Percentiles rank a stretch among this genome's conserved stretches.
Conservation (phyloP, 2,329 filamentous ascomycete species). For the Pseudogymnoascus pannorum region DNA sequence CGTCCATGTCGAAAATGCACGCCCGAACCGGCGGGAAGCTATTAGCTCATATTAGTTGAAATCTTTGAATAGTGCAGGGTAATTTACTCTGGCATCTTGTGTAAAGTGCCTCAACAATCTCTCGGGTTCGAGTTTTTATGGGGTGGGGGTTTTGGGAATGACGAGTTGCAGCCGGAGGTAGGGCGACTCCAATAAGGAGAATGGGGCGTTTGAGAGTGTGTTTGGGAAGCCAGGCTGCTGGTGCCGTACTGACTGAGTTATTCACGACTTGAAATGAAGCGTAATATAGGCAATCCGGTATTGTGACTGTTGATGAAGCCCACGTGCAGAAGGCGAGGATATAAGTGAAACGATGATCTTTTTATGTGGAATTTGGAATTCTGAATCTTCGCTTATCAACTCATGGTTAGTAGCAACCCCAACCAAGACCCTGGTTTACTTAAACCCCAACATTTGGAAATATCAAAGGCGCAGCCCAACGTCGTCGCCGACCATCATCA, state of each 20-base stretch:
- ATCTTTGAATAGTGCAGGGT: not conserved
- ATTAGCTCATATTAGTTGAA: constrained; percentile 41
- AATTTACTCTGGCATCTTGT: not conserved
- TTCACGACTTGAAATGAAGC: too few species aligned
- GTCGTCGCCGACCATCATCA: not conserved
- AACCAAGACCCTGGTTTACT: not conserved
- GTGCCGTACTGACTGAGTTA: too few species aligned
- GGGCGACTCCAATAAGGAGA: too few species aligned
- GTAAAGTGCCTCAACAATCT: not conserved
- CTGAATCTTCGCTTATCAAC: not conserved
- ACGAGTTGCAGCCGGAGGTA: too few species aligned
- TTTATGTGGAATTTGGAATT: not conserved
- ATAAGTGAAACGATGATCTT: not conserved
- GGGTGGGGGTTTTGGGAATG: too few species aligned
- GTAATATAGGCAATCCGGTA: too few species aligned
- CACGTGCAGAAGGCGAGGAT: not conserved
- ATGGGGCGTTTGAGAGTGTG: too few species aligned
- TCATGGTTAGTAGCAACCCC: not conserved
- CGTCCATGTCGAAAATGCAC: constrained; percentile 98
- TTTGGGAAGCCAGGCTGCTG: too few species aligned
- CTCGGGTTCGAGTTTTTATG: not conserved
- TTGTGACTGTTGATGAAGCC: too few species aligned
- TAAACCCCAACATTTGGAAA: not conserved
- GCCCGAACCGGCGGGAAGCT: constrained; percentile 77
- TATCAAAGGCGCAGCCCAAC: not conserved